These are phyloP conservation scores for Gomphus bonarii DNA, from an alignment of 1,284 basidiomycete genomes.

Conservation along the genomic window DNA sequence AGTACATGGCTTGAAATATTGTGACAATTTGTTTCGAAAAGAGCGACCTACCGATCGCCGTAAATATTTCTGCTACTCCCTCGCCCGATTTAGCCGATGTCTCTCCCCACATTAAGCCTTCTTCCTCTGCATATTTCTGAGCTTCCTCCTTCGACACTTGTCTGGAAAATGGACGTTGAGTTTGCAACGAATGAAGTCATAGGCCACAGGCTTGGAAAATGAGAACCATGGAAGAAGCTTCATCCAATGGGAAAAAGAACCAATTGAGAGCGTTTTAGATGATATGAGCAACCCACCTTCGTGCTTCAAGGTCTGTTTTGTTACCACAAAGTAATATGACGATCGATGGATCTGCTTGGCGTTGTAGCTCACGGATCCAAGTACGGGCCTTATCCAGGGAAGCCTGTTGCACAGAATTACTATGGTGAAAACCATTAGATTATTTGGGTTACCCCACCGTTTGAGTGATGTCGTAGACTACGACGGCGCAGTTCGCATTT, in stretches of 20 bases:
- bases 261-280: conserved; percentile 13
- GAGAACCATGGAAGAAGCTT: not conserved
- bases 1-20: conserved; percentile 1
- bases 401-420: conserved; percentile 18
- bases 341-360: conserved; percentile 95
- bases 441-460: conserved; percentile 31
- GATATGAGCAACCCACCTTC: conserved; percentile 30
- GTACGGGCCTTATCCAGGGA: conserved; percentile 92
- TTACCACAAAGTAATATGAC: conserved; percentile 94
- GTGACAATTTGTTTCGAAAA: not conserved
- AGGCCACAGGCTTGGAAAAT: not conserved
- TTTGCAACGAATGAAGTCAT: not conserved
- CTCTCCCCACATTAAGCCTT: conserved; percentile 92
- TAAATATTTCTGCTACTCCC: conserved; percentile 84
- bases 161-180: conserved; percentile 6
- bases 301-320: conserved; percentile 80
- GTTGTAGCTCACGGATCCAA: conserved; percentile 95
- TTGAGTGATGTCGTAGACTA: conserved; percentile 86
- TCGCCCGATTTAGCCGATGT: conserved; percentile 93
- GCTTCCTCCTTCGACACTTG: conserved; percentile 80
- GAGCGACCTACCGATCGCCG: conserved; percentile 60
- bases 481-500: conserved; percentile 81
- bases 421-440: conserved; percentile 9
- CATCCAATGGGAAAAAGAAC: not conserved
- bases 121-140: conserved; percentile 89